A percentile compares a stretch with the other conserved stretches of the same genome.
These are phyloP conservation scores for Kingdonia uniflora DNA, from an alignment of 164 flowering plant genomes.

Conservation along the genomic window DNA sequence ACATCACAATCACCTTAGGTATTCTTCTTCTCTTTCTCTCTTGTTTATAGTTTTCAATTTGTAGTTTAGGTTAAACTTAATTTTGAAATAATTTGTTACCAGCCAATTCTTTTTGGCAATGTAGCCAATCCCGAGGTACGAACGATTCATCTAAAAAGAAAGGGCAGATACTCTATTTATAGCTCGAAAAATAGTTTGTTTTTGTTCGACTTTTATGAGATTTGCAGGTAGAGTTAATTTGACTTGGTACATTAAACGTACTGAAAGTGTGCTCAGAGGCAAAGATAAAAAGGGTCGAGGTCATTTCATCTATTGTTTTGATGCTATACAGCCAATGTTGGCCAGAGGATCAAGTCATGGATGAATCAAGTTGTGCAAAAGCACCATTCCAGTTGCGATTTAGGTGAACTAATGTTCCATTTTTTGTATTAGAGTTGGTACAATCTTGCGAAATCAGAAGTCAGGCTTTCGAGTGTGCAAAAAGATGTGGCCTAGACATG, in stretches of 20 bases:
- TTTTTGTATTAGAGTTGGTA: too few relatives aligned
- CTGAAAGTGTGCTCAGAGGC: background rate
- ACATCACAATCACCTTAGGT: too few relatives aligned
- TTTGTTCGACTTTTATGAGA: background rate
- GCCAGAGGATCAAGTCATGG: background rate
- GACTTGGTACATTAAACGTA: background rate
- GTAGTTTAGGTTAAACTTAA: too few relatives aligned
- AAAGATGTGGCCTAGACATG: too few relatives aligned
- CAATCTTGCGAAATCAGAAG: too few relatives aligned
- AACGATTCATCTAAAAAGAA: background rate
- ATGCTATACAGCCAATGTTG: background rate
- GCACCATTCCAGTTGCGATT: too few relatives aligned
- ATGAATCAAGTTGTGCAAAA: background rate
- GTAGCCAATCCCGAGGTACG: background rate
- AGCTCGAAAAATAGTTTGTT: background rate
- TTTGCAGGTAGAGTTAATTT: conserved; percentile 1
- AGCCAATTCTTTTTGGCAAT: background rate
- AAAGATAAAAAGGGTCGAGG: background rate
- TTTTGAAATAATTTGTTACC: too few relatives aligned
- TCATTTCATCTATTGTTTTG: background rate
- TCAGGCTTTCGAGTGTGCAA: too few relatives aligned
- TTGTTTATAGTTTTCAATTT: too few relatives aligned
- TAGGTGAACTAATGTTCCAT: too few relatives aligned
- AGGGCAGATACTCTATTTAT: background rate
- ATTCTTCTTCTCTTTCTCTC: too few relatives aligned